These are phyloP conservation scores for Kalmusia sp. DNA, from an alignment of 2,329 filamentous ascomycete species.

Conservation along the genomic window DNA sequence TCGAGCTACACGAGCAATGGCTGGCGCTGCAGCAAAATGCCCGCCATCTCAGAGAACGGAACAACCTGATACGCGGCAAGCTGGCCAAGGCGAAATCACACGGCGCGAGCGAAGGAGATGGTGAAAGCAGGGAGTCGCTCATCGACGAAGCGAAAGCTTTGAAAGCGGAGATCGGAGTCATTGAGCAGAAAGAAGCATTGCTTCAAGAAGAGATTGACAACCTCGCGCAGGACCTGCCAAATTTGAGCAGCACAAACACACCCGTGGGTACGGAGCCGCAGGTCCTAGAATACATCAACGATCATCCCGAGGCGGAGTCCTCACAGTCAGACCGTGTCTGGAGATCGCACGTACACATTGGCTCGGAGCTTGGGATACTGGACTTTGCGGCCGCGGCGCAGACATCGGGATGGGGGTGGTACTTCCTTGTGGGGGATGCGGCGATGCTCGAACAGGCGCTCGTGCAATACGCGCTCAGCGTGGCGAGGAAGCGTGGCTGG, in stretches of 20 bases:
- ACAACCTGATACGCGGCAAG: slow-evolving; percentile 68
- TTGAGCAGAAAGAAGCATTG: slow-evolving; percentile 68
- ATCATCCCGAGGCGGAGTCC: slow-evolving; percentile 58
- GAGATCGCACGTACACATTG: slow-evolving; percentile 86
- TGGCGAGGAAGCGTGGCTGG: slow-evolving; percentile 79
- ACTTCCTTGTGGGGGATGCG: slow-evolving; percentile 90
- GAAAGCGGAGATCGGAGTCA: slow-evolving; percentile 66
- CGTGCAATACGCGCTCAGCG: slow-evolving; percentile 80
- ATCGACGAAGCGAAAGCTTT: slow-evolving; percentile 69
- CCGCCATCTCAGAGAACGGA: slow-evolving; percentile 68
- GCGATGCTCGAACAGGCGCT: slow-evolving; percentile 95
- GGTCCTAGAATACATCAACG: slow-evolving; percentile 80
- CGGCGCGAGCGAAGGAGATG: slow-evolving; percentile 42
- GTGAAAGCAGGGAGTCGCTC: slow-evolving; percentile 57
- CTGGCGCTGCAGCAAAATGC: slow-evolving; percentile 63
- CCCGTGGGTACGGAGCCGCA: slow-evolving; percentile 72
- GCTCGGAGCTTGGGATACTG: slow-evolving; percentile 82
- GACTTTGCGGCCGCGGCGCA: slow-evolving; percentile 84
- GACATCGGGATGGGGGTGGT: slow-evolving; percentile 97
- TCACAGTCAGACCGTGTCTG: slow-evolving; percentile 56
- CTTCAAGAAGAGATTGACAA: slow-evolving; percentile 71
- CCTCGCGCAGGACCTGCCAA: slow-evolving; percentile 82
- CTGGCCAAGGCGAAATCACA: slow-evolving; percentile 51
- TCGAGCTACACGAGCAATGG: slow-evolving; percentile 57
- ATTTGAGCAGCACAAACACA: slow-evolving; percentile 79